Evolutionary conservation across 169 alveolate species (phyloP).

Genomic region (Plasmodium yoelii): DNA sequence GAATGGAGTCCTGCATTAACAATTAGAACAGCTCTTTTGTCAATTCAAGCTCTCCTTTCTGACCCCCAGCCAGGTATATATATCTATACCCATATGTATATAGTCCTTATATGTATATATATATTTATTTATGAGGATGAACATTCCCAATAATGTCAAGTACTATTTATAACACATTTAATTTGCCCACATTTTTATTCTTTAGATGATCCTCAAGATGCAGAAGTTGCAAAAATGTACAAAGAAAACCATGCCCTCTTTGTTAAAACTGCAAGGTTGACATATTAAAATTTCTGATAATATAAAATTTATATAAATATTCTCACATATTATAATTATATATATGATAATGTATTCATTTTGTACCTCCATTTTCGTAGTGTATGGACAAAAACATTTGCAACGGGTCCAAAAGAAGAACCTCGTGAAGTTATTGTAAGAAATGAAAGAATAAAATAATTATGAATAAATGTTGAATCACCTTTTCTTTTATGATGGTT

Average conservation of each 20-base stretch:
- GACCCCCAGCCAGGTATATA: slow-evolving; percentile 89
- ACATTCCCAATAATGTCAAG: no score
- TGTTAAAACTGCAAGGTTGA: slow-evolving; percentile 87
- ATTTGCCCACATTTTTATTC: background rate
- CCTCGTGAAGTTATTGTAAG: slow-evolving; percentile 75
- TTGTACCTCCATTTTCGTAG: slow-evolving; percentile 41
- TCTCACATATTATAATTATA: background rate
- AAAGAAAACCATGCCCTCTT: slow-evolving; percentile 83
- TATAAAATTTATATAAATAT: background rate
- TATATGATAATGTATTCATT: background rate
- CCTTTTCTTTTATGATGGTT: background rate
- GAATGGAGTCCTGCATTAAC: slow-evolving; percentile 99
- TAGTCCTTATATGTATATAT: background rate
- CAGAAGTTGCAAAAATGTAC: slow-evolving; percentile 92
- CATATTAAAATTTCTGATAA: background rate
- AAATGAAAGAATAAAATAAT: slow-evolving; percentile 46
- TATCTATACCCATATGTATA: background rate
- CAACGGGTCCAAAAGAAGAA: slow-evolving; percentile 62
- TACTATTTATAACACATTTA: no score
- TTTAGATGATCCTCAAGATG: slow-evolving; percentile 92
- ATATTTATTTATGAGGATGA: no score
- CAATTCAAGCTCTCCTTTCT: slow-evolving; percentile 91
- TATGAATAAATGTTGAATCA: slow-evolving; percentile 70
- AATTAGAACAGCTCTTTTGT: slow-evolving; percentile 93
- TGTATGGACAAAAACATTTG: slow-evolving; percentile 87